Base-by-base conservation (phyloP, 371 early-diverging fungal species). In the Mortierella sp. region DNA sequence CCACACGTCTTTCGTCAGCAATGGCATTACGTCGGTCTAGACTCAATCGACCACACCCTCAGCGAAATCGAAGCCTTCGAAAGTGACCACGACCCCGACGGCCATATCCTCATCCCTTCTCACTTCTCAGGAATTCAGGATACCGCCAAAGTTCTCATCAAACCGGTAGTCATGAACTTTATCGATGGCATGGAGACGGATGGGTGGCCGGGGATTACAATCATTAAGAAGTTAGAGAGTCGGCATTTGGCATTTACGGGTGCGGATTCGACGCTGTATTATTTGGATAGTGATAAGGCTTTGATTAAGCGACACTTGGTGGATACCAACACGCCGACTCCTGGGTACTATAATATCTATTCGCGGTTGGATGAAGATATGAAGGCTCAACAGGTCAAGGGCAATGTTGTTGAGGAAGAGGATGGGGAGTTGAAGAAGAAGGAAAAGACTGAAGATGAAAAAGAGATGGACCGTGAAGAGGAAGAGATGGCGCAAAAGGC, bases 151-250 rank as follows among this genome's bases (percentile, higher is more conserved):
- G 44, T 70, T 0, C 28, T 76, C 31, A 54, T 81, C 75, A 76
- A 79, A 44, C 26, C 85, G 8, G 82, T 85, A 4, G 63, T 85
- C 54, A 73, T 82, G 52, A 85, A 82, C 38, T 80, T 85, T 28
- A 72, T 74, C 0, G 86, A 85, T 28, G 86, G 86, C 14, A 82
- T 85, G 86, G 86, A 85, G 44, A 55, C 60, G 0, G 82, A 85
- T 77, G 73, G 80, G 7, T 85, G 82, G 86, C 80, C 82, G 8
- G 82, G 81, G 7, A 71, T 85, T 63, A 44, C 76, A 21, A 73
- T 77, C 48, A 77, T 85, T 21, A 74, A 70, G 34, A 77, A 72
- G 3, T 70, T 85, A 0, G 86, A 85, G 48, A 58, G 44, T 26
- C 86, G 77, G 26, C 45, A 58, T 16, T n/a, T 81, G 28, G 82